These are phyloP conservation scores for Rhizopogon sp. DNA, from an alignment of 768 basidiomycete genomes.

Conservation along the genomic window DNA sequence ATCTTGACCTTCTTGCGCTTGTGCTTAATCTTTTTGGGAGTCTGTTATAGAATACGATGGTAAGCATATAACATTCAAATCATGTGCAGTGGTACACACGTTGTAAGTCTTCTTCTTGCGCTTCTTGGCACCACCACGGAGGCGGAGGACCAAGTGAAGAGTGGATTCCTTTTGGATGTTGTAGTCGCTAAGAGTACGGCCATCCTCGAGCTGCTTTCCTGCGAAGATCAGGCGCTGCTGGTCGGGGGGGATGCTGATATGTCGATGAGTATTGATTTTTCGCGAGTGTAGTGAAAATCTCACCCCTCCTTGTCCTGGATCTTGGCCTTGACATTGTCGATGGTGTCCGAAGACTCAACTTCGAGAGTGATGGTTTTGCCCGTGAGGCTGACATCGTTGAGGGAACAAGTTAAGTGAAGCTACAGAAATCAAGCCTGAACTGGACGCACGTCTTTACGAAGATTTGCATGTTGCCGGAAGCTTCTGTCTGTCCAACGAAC, in stretches of 20 bases:
- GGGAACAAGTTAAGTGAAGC: slow-evolving; percentile 2
- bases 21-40: slow-evolving; percentile 99
- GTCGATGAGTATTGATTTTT: slow-evolving; percentile 2
- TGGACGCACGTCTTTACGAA: slow-evolving; percentile 89
- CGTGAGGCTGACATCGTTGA: slow-evolving; percentile 67
- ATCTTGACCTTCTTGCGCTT: slow-evolving; percentile 99
- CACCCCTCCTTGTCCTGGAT: slow-evolving; percentile 98
- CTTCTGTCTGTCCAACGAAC: slow-evolving; percentile 86
- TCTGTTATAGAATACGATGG: slow-evolving; percentile 37
- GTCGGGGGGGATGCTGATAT: slow-evolving; percentile 76
- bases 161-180: slow-evolving; percentile 99
- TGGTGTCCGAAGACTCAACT: slow-evolving; percentile 95
- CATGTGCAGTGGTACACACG: slow-evolving; percentile 39
- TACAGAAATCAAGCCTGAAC: background rate
- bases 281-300: slow-evolving; percentile 12
- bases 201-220: slow-evolving; percentile 99
- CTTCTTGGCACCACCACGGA: slow-evolving; percentile 99
- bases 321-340: slow-evolving; percentile 97
- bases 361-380: slow-evolving; percentile 99
- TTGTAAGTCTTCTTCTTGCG: slow-evolving; percentile 99
- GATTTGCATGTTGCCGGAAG: slow-evolving; percentile 87
- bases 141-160: slow-evolving; percentile 93
- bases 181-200: slow-evolving; percentile 91
- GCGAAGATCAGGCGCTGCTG: slow-evolving; percentile 99
- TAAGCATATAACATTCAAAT: slow-evolving; percentile 4